Evolutionary conservation across 2,329 filamentous ascomycete genomes (phyloP).

Genomic region (Escovopsis weberi): DNA sequence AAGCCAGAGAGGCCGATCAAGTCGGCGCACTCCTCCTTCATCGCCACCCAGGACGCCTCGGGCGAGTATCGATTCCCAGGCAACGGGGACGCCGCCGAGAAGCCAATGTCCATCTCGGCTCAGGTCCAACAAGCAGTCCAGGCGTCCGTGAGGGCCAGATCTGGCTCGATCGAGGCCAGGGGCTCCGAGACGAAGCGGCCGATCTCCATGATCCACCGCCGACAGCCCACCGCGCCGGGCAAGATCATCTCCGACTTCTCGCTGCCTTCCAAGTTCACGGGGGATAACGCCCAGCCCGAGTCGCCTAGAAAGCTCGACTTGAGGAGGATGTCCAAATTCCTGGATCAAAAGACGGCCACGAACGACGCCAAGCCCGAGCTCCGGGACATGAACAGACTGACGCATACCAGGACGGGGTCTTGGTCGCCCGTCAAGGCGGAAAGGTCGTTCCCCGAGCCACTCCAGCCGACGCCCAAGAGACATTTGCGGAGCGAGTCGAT

Average conservation of each 20-base stretch:
- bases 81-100: constrained; percentile 6
- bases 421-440: constrained; percentile 23
- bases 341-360: constrained; percentile 26
- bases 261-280: constrained; percentile 15
- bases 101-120: constrained; percentile 14
- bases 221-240: constrained; percentile 10
- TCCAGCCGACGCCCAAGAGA: constrained; percentile 5
- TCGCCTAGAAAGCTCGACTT: constrained; percentile 45
- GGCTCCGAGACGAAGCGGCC: constrained; percentile 6
- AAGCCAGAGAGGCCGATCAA: constrained; percentile 3
- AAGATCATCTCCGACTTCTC: constrained; percentile 15
- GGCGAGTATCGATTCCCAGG: constrained; percentile 3
- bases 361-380: constrained; percentile 13
- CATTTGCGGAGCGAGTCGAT: constrained; percentile 14
- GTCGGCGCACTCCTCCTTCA: background rate
- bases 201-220: constrained; percentile 10
- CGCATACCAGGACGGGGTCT: constrained; percentile 21
- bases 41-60: background rate
- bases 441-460: constrained; percentile 14
- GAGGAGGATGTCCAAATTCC: constrained; percentile 44
- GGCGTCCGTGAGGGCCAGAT: constrained; percentile 16
- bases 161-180: constrained; percentile 5
- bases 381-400: constrained; percentile 12
- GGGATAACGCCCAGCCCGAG: constrained; percentile 27
- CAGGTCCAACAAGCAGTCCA: constrained; percentile 23